Evolutionary conservation across 2,329 filamentous ascomycete genomes (phyloP), one percentile per base, ranked within the genome.

Genomic region (Aspergillus transmontanensis): DNA sequence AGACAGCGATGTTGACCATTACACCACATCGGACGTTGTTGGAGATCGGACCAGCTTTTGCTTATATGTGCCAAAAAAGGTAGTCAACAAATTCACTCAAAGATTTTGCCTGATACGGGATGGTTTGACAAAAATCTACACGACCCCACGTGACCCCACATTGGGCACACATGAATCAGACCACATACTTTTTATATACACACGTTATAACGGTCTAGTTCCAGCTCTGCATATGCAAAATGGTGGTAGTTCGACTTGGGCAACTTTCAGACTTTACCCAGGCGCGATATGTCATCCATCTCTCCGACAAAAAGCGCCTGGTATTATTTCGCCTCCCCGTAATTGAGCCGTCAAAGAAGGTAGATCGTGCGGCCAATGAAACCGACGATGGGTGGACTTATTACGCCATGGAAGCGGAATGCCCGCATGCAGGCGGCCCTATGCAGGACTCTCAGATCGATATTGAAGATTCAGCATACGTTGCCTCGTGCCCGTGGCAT

Each of bases 321-420:
- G 78, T 83, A 26, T 71, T 83, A 9, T 83, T 83, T 63, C 80
- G 80, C 43, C 64, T 83, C 45, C 80, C 80, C 10, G 75, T 70
- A 9, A 83, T 83, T 62, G 74, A 76, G 60, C 67, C 68, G 26
- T 67, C 73, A 10, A 68, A 64, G 45, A 60, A 66, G 48, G 73
- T 72, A 68, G 53, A 19, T 53, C 60, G 50, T 7, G 43, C 60
- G n/a, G 54, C 69, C 36, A 75, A 77, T 57, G 75, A 80, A 57
- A 75, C 71, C 9, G 63, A 63, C 6, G 71, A 78, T 71, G 80
- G 78, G 32, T 82, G 81, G 80, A 77, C 74, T 1, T 82, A 81
- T 63, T 83, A 79, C 67, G 79, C 80, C 34, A 83, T 83, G 81
- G 80, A 82, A 66, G 80, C 81, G 0, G 79, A 82, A 59, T 83